Evolutionary conservation across 148 eudicot genomes (phyloP).

Genomic region (Salicornia ramosissima): DNA sequence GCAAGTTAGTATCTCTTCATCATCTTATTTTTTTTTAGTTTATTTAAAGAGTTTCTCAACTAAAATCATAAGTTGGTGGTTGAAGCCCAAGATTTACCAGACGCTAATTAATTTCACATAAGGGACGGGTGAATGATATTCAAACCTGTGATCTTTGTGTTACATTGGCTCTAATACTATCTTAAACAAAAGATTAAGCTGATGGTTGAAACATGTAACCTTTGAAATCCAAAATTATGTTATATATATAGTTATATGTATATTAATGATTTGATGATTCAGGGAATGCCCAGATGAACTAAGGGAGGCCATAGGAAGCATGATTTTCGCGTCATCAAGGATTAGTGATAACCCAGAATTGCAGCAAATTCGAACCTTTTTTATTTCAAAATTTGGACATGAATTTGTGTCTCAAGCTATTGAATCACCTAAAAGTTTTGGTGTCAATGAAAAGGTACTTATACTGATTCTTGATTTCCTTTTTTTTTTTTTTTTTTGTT

Average conservation of each 20-base stretch:
- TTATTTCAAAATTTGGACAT: slow-evolving; percentile 42
- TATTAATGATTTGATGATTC: slow-evolving; percentile 8
- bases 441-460: slow-evolving; percentile 44
- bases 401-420: slow-evolving; percentile 34
- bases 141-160: too few relatives aligned
- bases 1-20: slow-evolving; percentile 17
- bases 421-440: slow-evolving; percentile 37
- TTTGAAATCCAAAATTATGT: too few relatives aligned
- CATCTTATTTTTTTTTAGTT: not conserved
- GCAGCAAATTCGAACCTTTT: slow-evolving; percentile 38
- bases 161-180: too few relatives aligned
- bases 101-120: too few relatives aligned
- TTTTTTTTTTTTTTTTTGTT: too few relatives aligned
- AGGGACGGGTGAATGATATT: too few relatives aligned
- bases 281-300: slow-evolving; percentile 55
- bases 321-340: slow-evolving; percentile 57
- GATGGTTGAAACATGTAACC: too few relatives aligned
- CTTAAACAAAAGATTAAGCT: too few relatives aligned
- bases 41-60: too few relatives aligned
- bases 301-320: slow-evolving; percentile 47
- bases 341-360: slow-evolving; percentile 59
- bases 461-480: not conserved
- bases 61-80: too few relatives aligned
- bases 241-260: too few relatives aligned
- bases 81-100: too few relatives aligned